Percentiles rank a stretch among this genome's conserved stretches.
Conservation (phyloP, 352 stramenopile genomes). For the Albugo laibachii region DNA sequence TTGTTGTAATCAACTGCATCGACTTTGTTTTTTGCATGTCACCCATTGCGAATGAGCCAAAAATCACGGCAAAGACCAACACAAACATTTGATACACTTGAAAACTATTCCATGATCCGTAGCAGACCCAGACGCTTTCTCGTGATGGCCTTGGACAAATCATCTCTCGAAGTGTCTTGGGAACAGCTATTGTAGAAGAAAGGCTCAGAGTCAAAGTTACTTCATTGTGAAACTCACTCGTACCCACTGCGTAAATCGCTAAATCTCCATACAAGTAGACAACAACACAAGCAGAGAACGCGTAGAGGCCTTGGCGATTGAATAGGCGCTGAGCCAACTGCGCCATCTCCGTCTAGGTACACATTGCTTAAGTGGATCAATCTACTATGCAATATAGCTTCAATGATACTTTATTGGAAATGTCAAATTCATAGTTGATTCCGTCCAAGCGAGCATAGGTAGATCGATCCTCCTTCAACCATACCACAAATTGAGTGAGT, state of each 20-base stretch:
- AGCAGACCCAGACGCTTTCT: slow-evolving; percentile 42
- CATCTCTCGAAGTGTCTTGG: slow-evolving; percentile 74
- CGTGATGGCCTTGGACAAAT: slow-evolving; percentile 42
- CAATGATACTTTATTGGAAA: slow-evolving; percentile 43
- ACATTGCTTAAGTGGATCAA: not conserved
- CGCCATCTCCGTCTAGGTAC: slow-evolving; percentile 53
- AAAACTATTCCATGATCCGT: slow-evolving; percentile 40
- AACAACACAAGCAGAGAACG: slow-evolving; percentile 63
- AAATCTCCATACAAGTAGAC: slow-evolving; percentile 77
- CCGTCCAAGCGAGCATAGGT: not conserved
- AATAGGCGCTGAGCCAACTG: slow-evolving; percentile 71
- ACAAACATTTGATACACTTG: slow-evolving; percentile 74
- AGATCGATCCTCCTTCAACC: not conserved
- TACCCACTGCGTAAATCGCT: slow-evolving; percentile 73
- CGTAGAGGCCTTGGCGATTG: slow-evolving; percentile 30
- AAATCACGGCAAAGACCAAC: slow-evolving; percentile 39
- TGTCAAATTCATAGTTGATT: slow-evolving; percentile 32
- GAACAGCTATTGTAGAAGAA: slow-evolving; percentile 41
- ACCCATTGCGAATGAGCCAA: slow-evolving; percentile 59
- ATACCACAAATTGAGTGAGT: not conserved
- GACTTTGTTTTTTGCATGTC: slow-evolving; percentile 69
- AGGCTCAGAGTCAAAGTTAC: not conserved
- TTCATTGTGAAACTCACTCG: not conserved
- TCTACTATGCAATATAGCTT: not conserved
- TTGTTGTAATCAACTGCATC: slow-evolving; percentile 57